A percentile compares a stretch with the other conserved stretches of the same genome.
Conservation (phyloP, 768 basidiomycete species). For the Termitomyces heimii region DNA sequence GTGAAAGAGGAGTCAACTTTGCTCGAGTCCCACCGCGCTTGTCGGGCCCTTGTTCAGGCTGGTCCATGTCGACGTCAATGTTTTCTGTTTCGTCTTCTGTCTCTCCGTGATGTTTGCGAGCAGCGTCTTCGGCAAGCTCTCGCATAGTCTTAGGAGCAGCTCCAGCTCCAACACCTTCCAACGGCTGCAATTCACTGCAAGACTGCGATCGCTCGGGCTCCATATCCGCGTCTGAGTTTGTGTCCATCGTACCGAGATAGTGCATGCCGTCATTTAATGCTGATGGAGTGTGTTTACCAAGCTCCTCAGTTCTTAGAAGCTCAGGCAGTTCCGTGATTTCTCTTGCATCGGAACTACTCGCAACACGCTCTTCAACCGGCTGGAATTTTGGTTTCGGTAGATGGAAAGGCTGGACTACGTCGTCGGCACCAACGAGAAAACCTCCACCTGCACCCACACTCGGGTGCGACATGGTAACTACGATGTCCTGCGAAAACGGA, state of each 20-base stretch:
- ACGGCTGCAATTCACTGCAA: background rate
- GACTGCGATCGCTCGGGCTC: slow-evolving; percentile 19
- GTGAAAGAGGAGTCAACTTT: slow-evolving; percentile 5
- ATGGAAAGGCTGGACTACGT: slow-evolving; percentile 67
- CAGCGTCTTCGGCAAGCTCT: slow-evolving; percentile 51
- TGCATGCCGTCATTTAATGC: slow-evolving; percentile 24
- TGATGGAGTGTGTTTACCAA: background rate
- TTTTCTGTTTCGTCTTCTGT: slow-evolving; percentile 4
- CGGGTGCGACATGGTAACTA: slow-evolving; percentile 14
- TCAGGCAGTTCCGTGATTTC: background rate
- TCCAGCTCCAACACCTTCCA: background rate
- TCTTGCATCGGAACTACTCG: background rate
- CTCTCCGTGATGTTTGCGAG: slow-evolving; percentile 12
- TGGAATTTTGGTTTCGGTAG: slow-evolving; percentile 60
- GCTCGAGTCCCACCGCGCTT: background rate
- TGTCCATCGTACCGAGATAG: slow-evolving; percentile 31
- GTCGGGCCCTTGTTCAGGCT: background rate
- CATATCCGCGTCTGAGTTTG: slow-evolving; percentile 27
- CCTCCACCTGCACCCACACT: slow-evolving; percentile 42
- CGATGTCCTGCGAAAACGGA: slow-evolving; percentile 9
- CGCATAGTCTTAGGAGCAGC: slow-evolving; percentile 53
- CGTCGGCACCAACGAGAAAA: slow-evolving; percentile 65
- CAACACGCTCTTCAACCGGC: slow-evolving; percentile 21
- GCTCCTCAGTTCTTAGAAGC: background rate
- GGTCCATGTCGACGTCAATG: slow-evolving; percentile 4